phyloP scores from a whole-genome alignment of 257 asterid genomes.

The Solanum piurae region DNA sequence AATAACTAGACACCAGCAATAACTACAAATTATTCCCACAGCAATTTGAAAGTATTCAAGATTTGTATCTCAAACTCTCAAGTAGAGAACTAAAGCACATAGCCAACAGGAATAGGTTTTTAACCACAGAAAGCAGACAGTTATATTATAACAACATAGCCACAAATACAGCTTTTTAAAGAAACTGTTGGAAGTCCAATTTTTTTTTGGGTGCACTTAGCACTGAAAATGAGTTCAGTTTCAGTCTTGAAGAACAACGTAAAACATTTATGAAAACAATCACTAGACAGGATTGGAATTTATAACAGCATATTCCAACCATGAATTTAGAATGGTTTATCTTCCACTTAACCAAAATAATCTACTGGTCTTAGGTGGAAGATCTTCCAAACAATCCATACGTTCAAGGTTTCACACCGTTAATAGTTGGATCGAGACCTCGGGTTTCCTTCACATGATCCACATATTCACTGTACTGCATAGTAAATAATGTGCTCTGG shows the following conservation, averaged over 20 bases:
- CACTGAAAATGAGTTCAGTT: background rate
- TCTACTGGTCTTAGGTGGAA: slow-evolving; percentile 11
- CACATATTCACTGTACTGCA: slow-evolving; percentile 67
- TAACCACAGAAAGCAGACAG: background rate
- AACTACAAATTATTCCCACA: background rate
- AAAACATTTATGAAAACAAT: background rate
- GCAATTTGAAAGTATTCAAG: background rate
- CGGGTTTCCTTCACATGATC: slow-evolving; percentile 63
- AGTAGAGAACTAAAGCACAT: background rate
- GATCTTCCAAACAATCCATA: slow-evolving; percentile 17
- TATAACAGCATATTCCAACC: background rate
- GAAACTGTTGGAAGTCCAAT: background rate
- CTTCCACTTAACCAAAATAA: slow-evolving; percentile 11
- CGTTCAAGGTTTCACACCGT: slow-evolving; percentile 44
- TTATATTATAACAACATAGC: background rate
- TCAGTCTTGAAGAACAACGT: slow-evolving; percentile 5
- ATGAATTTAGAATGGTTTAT: slow-evolving; percentile 2
- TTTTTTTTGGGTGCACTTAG: background rate
- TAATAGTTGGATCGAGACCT: slow-evolving; percentile 64
- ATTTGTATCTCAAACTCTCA: background rate
- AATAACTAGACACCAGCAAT: background rate
- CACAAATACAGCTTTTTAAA: background rate
- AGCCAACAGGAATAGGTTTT: background rate
- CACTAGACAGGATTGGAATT: background rate
- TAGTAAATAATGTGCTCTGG: slow-evolving; percentile 78